Evolutionary conservation across 2,329 filamentous ascomycete species (phyloP).

Genomic region (Scleromitrula shiraiana): DNA sequence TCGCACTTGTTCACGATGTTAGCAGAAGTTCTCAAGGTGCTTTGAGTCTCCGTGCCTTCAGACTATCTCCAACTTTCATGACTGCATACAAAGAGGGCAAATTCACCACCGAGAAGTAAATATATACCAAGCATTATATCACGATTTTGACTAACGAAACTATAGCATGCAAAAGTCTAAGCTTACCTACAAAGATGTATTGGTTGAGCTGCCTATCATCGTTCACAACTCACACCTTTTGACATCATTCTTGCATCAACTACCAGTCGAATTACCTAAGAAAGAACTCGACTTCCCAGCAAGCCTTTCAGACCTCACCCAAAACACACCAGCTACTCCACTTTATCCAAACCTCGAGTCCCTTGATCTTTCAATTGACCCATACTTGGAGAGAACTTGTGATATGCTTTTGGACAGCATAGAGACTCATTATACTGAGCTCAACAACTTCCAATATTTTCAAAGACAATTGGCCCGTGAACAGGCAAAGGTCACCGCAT

Average conservation of each 20-base stretch:
- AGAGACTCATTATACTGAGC: slow-evolving; percentile 94
- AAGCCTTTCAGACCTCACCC: slow-evolving; percentile 69
- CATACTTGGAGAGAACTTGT: slow-evolving; percentile 96
- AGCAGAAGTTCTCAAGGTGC: slow-evolving; percentile 90
- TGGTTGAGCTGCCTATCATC: slow-evolving; percentile 79
- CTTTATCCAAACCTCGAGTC: slow-evolving; percentile 79
- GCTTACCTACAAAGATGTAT: slow-evolving; percentile 86
- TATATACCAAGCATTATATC: slow-evolving; percentile 4
- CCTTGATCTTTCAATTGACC: slow-evolving; percentile 89
- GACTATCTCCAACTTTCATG: slow-evolving; percentile 82
- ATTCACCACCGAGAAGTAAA: slow-evolving; percentile 92
- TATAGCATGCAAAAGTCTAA: slow-evolving; percentile 85
- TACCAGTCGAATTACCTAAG: slow-evolving; percentile 59
- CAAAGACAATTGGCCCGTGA: slow-evolving; percentile 88
- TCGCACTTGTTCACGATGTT: slow-evolving; percentile 90
- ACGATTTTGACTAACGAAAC: slow-evolving; percentile 9
- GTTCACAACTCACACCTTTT: slow-evolving; percentile 97
- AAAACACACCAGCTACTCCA: slow-evolving; percentile 53
- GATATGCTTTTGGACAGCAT: slow-evolving; percentile 94
- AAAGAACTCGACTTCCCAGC: slow-evolving; percentile 67
- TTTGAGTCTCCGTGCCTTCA: slow-evolving; percentile 83
- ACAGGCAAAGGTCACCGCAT: slow-evolving; percentile 91
- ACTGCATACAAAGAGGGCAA: slow-evolving; percentile 88
- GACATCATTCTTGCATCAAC: slow-evolving; percentile 89
- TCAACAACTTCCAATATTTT: slow-evolving; percentile 99